Conservation (phyloP, 1,284 basidiomycete species). For the Cutaneotrichosporon daszewskae region DNA sequence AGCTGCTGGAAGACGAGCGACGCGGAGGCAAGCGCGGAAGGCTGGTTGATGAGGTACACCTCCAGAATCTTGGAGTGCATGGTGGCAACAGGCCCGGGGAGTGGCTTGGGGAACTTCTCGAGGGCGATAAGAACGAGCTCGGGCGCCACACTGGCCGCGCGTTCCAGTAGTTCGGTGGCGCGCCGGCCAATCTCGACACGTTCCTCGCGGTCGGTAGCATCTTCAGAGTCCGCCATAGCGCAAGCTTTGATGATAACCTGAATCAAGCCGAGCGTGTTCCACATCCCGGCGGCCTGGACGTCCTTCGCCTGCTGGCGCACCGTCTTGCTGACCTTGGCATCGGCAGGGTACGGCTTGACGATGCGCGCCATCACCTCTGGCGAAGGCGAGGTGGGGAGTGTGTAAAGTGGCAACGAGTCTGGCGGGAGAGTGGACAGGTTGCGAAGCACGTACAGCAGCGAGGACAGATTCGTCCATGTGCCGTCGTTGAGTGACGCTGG, state of each 20-base stretch:
- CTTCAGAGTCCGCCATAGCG: slow-evolving; percentile 27
- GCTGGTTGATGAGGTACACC: slow-evolving; percentile 64
- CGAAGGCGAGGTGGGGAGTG: slow-evolving; percentile 69
- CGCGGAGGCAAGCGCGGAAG: slow-evolving; percentile 80
- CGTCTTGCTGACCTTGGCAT: slow-evolving; percentile 28
- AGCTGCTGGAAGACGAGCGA: slow-evolving; percentile 95
- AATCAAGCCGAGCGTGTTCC: slow-evolving; percentile 90
- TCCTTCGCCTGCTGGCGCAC: slow-evolving; percentile 60
- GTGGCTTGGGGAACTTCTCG: slow-evolving; percentile 78
- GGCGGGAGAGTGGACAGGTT: slow-evolving; percentile 79
- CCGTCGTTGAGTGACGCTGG: slow-evolving; percentile 49
- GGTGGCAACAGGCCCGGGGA: slow-evolving; percentile 79
- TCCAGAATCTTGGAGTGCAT: slow-evolving; percentile 79
- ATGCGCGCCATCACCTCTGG: slow-evolving; percentile 77
- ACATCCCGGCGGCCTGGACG: slow-evolving; percentile 74
- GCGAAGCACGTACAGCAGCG: slow-evolving; percentile 80
- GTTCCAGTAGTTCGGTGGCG: slow-evolving; percentile 83
- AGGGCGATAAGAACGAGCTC: slow-evolving; percentile 92
- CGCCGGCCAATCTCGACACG: slow-evolving; percentile 63
- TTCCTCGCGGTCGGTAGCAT: slow-evolving; percentile 57
- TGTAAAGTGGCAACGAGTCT: slow-evolving; percentile 86
- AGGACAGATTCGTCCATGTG: slow-evolving; percentile 75
- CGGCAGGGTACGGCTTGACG: slow-evolving; percentile 66
- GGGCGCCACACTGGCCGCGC: slow-evolving; percentile 73
- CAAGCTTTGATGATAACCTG: slow-evolving; percentile 64